phyloP scores from a whole-genome alignment of 495 filamentous ascomycete species.

The Thozetella sp. region DNA sequence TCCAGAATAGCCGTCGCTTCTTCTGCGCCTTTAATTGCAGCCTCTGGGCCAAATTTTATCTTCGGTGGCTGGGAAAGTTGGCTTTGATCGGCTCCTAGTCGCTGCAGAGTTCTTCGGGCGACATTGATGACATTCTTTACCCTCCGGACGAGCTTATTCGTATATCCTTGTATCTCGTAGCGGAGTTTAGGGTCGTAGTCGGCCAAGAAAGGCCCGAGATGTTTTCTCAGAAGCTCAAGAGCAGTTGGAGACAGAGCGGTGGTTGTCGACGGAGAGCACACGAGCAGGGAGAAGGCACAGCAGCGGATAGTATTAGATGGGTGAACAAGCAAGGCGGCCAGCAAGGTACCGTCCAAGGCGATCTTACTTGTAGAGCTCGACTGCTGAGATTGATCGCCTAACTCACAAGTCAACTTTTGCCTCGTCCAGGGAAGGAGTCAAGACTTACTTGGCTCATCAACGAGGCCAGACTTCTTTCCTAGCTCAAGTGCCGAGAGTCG shows the following conservation, averaged over 20 bases:
- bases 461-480: slow-evolving; percentile 76
- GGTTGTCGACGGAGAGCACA: slow-evolving; percentile 68
- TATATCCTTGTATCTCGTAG: slow-evolving; percentile 70
- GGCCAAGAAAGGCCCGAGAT: slow-evolving; percentile 69
- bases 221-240: slow-evolving; percentile 58
- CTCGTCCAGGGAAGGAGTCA: background rate
- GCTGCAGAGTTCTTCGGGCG: slow-evolving; percentile 30
- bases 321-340: slow-evolving; percentile 62
- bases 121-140: slow-evolving; percentile 53
- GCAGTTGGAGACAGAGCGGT: slow-evolving; percentile 65
- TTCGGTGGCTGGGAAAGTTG: slow-evolving; percentile 6
- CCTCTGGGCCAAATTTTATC: slow-evolving; percentile 23
- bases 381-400: slow-evolving; percentile 8
- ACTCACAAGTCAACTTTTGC: slow-evolving; percentile 9
- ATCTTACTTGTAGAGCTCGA: slow-evolving; percentile 21
- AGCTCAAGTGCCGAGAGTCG: slow-evolving; percentile 71
- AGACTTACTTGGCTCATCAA: slow-evolving; percentile 71
- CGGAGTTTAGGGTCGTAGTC: slow-evolving; percentile 85
- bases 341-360: slow-evolving; percentile 34
- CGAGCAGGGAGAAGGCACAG: slow-evolving; percentile 73
- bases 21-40: slow-evolving; percentile 14
- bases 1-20: slow-evolving; percentile 22
- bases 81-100: background rate
- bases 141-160: slow-evolving; percentile 68
- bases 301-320: slow-evolving; percentile 65